Base-by-base conservation (phyloP, 148 eudicot genomes). In the Camellia granthamiana region DNA sequence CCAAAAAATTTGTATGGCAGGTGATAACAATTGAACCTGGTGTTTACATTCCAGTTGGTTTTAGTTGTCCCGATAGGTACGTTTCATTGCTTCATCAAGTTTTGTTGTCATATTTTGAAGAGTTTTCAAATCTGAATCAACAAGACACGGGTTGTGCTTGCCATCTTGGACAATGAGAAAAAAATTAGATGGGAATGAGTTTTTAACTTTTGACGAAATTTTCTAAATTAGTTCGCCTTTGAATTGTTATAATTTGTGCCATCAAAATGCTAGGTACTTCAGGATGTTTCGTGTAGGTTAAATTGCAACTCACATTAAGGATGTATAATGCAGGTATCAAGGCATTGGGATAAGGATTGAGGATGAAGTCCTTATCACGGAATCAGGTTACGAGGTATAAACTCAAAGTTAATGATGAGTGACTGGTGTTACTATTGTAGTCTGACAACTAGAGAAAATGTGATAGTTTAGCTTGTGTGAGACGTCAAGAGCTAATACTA, bases 11-110 rank as follows among this genome's bases (percentile, higher is more conserved):
- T 69, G 44, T 76, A 55, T 52, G 76, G 3, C 90, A 95, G 99
- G 92, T 93, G 44, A 92, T 95, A 79, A 95, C 99, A 30, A 95
- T 95, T 86, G 99, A 93, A 85, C 99, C 99, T 41, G 99, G 99
- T 79, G 85, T 95, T 49, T 93, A 95, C 83, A 92, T 95, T 77
- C 97, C 97, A 74, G 55, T 89, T 71, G 81, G 85, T 81, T 93
- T 81, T 79, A 85, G 85, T 80, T 87, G 87, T 83, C 93, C 92
- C 21, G 90, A 88, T 85, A 90, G 97, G 97, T 95, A 87, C 19
- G 47, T 21, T 6, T 69, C 56, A 3, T 74, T 77, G 67, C 66
- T 78, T 87, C 75, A 41, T 62, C 73, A 49, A 19, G 41, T 49
- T 38, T 6, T 74, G 41, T 3, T 78, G 12, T 46, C 21, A 16